These are phyloP conservation scores for Wickerhamomyces sp. DNA, from an alignment of 1,139 yeast genomes.

Conservation along the genomic window DNA sequence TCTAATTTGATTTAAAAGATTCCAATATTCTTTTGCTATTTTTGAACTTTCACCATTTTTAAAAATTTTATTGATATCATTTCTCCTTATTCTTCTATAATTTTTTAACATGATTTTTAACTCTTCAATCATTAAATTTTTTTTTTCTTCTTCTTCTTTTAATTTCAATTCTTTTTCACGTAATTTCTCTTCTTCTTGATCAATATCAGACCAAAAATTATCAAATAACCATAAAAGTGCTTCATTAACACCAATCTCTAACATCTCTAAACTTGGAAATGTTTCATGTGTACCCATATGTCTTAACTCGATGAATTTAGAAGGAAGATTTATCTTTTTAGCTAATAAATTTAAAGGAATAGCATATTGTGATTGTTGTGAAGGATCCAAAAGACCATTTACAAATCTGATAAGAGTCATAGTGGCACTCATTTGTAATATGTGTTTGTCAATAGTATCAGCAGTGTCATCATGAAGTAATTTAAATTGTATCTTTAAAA, in stretches of 20 bases:
- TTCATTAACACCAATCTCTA: constrained; percentile 49
- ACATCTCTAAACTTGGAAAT: constrained; percentile 64
- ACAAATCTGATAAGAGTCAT: constrained; percentile 85
- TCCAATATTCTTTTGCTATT: constrained; percentile 38
- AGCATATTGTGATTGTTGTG: constrained; percentile 75
- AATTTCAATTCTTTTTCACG: constrained; percentile 15
- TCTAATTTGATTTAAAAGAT: constrained; percentile 26
- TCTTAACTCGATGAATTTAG: constrained; percentile 82
- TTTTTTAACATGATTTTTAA: constrained; percentile 28
- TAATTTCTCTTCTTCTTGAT: constrained; percentile 22
- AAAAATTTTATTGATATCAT: constrained; percentile 34
- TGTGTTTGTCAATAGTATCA: not conserved
- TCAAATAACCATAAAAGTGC: constrained; percentile 75
- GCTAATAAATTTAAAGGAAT: constrained; percentile 78
- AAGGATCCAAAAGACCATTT: constrained; percentile 85
- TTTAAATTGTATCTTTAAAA: constrained; percentile 15
- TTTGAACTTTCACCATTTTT: constrained; percentile 38
- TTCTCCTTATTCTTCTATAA: constrained; percentile 39
- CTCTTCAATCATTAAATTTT: constrained; percentile 11
- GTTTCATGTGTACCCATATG: constrained; percentile 91
- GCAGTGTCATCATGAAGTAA: not conserved
- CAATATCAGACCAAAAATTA: constrained; percentile 61
- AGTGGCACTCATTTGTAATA: constrained; percentile 49
- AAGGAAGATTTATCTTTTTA: constrained; percentile 61
- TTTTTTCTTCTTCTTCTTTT: constrained; percentile 26